These are phyloP conservation scores for Hippophae rhamnoides DNA, from an alignment of 306 rosid species.

Conservation along the genomic window DNA sequence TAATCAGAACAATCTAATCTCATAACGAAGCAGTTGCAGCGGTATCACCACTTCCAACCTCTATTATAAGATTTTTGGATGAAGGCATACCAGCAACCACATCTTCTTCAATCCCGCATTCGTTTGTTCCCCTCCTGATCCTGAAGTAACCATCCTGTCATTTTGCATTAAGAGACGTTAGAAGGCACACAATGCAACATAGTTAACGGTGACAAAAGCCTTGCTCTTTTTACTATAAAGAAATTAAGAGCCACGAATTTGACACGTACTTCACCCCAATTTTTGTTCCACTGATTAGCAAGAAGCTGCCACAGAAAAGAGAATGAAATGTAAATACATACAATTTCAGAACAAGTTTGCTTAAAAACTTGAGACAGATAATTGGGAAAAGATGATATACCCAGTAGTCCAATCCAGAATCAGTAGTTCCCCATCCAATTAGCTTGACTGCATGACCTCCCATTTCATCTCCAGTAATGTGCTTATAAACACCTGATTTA, in stretches of 20 bases:
- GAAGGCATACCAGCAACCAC: constrained; percentile 90
- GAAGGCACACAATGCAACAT: background rate
- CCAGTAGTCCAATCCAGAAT: constrained; percentile 85
- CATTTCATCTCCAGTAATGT: constrained; percentile 52
- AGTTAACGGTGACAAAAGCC: too few relatives aligned
- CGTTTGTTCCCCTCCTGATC: constrained; percentile 81
- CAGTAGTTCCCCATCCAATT: constrained; percentile 91
- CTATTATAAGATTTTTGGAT: constrained; percentile 35
- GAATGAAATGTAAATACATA: constrained; percentile 20
- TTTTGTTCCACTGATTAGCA: constrained; percentile 93
- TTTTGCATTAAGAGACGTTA: constrained; percentile 1
- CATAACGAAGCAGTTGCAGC: constrained; percentile 35
- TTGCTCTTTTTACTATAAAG: background rate
- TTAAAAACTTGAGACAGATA: constrained; percentile 5
- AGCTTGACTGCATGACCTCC: constrained; percentile 98
- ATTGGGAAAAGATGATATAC: constrained; percentile 32
- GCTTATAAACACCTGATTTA: constrained; percentile 93
- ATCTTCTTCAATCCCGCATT: constrained; percentile 77
- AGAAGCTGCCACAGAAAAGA: constrained; percentile 53
- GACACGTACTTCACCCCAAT: constrained; percentile 89
- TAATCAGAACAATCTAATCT: constrained; percentile 5
- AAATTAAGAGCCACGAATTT: constrained; percentile 13
- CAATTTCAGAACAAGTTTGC: background rate
- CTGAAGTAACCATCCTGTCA: constrained; percentile 93
- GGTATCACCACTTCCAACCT: constrained; percentile 31